A percentile compares a stretch with the other conserved stretches of the same genome.
Evolutionary conservation across 257 asterid genomes (phyloP).

Genomic region (Nicotiana tabacum): DNA sequence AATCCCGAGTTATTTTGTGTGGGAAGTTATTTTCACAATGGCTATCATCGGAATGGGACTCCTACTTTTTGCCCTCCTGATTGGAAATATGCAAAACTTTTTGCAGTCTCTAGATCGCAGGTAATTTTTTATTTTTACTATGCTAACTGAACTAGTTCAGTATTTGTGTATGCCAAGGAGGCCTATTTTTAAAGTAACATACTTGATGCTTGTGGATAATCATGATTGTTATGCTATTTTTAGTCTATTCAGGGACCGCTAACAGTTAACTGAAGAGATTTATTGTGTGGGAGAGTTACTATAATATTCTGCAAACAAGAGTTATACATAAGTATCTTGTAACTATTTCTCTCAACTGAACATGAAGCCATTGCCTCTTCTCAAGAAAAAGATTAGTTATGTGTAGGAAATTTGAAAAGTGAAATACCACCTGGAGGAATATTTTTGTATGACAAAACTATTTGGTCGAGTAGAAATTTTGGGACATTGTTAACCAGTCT

Average conservation of each 20-base stretch:
- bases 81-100: constrained; percentile 95
- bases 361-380: neutral
- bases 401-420: neutral
- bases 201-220: constrained; percentile 2
- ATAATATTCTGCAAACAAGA: neutral
- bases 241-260: neutral
- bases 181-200: neutral
- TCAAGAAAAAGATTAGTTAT: constrained; percentile 2
- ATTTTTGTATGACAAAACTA: neutral
- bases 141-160: neutral
- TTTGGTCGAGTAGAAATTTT: neutral
- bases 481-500: neutral
- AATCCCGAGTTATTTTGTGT: constrained; percentile 65
- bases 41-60: constrained; percentile 77
- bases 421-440: neutral
- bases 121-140: constrained; percentile 18
- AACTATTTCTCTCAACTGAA: neutral
- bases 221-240: neutral
- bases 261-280: neutral
- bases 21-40: constrained; percentile 93
- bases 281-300: neutral
- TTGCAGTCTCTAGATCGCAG: constrained; percentile 91
- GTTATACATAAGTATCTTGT: neutral
- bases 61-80: constrained; percentile 77
- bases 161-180: neutral